A percentile compares a stretch with the other conserved stretches of the same genome.
These are phyloP conservation scores for Picochlorum sp. DNA, from an alignment of 139 green algal species.

Conservation along the genomic window DNA sequence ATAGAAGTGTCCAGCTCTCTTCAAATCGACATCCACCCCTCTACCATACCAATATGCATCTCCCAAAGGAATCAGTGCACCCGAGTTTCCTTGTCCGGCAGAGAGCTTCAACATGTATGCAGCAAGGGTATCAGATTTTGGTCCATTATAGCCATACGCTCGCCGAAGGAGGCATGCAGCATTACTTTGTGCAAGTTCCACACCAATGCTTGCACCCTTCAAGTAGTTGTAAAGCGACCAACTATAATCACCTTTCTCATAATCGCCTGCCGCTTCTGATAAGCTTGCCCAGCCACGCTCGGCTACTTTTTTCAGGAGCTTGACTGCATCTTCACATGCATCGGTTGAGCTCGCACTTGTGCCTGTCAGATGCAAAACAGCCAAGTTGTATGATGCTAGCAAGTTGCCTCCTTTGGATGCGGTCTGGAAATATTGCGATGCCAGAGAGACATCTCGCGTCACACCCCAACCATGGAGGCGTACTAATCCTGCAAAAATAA, in stretches of 20 bases:
- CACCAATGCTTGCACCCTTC: constrained; percentile 69
- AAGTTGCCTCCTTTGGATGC: constrained; percentile 50
- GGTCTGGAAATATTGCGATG: constrained; percentile 26
- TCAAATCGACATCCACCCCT: constrained; percentile 37
- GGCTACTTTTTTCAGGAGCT: background rate
- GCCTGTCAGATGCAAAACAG: constrained; percentile 67
- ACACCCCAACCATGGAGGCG: constrained; percentile 53
- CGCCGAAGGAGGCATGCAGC: constrained; percentile 81
- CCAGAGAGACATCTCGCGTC: constrained; percentile 10
- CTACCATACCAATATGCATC: constrained; percentile 84
- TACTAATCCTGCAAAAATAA: constrained; percentile 73
- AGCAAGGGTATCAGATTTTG: background rate
- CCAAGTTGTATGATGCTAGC: constrained; percentile 84
- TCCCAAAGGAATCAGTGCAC: constrained; percentile 61
- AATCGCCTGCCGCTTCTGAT: constrained; percentile 47
- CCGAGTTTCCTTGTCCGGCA: constrained; percentile 67
- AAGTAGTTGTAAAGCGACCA: constrained; percentile 64
- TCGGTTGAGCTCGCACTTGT: constrained; percentile 8
- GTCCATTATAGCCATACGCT: constrained; percentile 18
- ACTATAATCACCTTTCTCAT: constrained; percentile 44
- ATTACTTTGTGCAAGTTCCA: constrained; percentile 86
- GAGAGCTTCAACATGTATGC: constrained; percentile 31
- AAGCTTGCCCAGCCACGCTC: constrained; percentile 4
- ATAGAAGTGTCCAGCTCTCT: constrained; percentile 30
- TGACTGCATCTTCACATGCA: constrained; percentile 8